A percentile compares a stretch with the other conserved stretches of the same genome.
phyloP scores from a whole-genome alignment of 192 early-diverging fungal genomes.

The Geosiphon pyriformis region DNA sequence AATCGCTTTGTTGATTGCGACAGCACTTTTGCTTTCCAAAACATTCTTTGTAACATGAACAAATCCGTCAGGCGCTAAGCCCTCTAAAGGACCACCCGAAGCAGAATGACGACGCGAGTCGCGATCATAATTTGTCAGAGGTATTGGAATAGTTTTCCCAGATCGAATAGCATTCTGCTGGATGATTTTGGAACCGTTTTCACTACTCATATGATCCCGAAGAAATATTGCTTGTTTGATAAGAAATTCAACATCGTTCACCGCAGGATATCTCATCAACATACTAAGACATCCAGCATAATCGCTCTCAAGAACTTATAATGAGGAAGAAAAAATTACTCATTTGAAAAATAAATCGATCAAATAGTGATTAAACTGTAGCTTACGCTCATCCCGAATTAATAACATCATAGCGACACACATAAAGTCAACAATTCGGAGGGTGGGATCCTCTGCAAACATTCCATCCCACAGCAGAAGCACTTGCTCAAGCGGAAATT shows the following conservation, averaged over 20 bases:
- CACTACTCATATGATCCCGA: conserved; percentile 48
- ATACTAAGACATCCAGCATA: conserved; percentile 59
- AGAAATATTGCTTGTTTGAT: conserved; percentile 63
- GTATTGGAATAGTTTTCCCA: conserved; percentile 21
- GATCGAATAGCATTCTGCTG: conserved; percentile 45
- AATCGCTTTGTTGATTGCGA: conserved; percentile 51
- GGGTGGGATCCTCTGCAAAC: conserved; percentile 72
- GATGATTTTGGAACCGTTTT: conserved; percentile 47
- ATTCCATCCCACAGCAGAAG: conserved; percentile 87
- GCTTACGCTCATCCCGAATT: conserved; percentile 65
- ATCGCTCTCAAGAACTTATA: conserved; percentile 52
- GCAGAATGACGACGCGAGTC: not conserved
- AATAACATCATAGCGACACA: conserved; percentile 68
- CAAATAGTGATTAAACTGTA: not conserved
- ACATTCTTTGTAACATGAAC: conserved; percentile 51
- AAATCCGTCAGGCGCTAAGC: conserved; percentile 36
- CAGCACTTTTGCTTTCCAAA: conserved; percentile 46
- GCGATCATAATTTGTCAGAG: not conserved
- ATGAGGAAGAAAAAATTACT: not conserved
- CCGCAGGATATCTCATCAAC: conserved; percentile 56
- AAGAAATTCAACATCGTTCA: conserved; percentile 43
- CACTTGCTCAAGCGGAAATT: conserved; percentile 69
- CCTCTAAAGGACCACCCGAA: not conserved
- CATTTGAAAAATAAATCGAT: not conserved
- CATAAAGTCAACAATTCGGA: conserved; percentile 80